phyloP scores from a whole-genome alignment of 441 rosid species.

The Hura crepitans region DNA sequence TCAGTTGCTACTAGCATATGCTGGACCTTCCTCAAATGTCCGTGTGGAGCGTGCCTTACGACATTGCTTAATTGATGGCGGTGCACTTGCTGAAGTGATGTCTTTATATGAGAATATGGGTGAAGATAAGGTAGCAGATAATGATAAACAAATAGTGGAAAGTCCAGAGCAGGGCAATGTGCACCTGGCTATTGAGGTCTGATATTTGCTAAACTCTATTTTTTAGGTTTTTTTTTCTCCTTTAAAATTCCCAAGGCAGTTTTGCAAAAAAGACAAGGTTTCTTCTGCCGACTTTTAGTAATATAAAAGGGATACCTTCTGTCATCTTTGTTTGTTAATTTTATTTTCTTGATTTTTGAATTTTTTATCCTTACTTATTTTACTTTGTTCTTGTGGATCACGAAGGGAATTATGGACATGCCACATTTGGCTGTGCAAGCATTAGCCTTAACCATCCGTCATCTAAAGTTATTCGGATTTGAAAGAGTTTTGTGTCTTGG shows the following conservation, averaged over 20 bases:
- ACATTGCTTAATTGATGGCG: conserved; percentile 52
- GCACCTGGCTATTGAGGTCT: conserved; percentile 48
- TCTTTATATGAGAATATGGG: conserved; percentile 52
- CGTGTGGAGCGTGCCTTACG: conserved; percentile 58
- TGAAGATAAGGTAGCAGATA: conserved; percentile 31
- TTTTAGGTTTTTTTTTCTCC: background rate
- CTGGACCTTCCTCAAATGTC: conserved; percentile 84
- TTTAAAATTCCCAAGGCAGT: background rate
- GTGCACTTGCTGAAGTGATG: conserved; percentile 70
- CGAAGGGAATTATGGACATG: conserved; percentile 69
- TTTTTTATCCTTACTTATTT: conserved; percentile 14
- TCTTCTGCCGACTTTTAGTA: background rate
- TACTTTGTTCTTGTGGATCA: conserved; percentile 19
- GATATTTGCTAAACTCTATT: conserved; percentile 8
- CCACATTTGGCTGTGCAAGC: conserved; percentile 85
- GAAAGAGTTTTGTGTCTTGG: conserved; percentile 69
- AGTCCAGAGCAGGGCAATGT: conserved; percentile 25
- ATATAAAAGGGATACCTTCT: background rate
- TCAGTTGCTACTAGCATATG: conserved; percentile 68
- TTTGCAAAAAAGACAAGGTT: background rate
- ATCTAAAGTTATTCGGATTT: conserved; percentile 85
- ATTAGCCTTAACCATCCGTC: conserved; percentile 58
- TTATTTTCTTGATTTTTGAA: conserved; percentile 1
- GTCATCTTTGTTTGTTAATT: conserved; percentile 2
- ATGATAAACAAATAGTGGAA: conserved; percentile 28